phyloP scores from a whole-genome alignment of 2,329 filamentous ascomycete genomes.

The Metarhizium brunneum region DNA sequence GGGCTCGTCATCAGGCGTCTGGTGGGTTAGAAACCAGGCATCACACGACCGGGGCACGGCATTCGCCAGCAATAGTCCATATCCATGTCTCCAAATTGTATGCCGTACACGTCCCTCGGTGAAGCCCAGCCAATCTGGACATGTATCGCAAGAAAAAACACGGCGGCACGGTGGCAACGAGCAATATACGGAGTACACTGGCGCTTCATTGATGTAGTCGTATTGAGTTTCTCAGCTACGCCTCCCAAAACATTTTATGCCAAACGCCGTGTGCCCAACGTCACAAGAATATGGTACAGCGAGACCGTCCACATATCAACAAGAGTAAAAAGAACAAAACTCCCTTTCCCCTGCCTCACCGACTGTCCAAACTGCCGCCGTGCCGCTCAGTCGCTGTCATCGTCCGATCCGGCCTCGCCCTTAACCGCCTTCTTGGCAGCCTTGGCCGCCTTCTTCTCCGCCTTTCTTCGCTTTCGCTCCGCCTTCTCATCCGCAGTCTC shows the following conservation, averaged over 20 bases:
- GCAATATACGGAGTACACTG: neutral
- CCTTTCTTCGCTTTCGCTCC: conserved; percentile 50
- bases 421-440: conserved; percentile 45
- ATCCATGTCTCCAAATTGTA: no score
- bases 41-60: no score
- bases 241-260: conserved; percentile 9
- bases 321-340: conserved; percentile 4
- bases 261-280: conserved; percentile 14
- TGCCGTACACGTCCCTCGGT: no score
- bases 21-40: no score
- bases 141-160: neutral
- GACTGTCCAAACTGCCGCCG: neutral
- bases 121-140: neutral
- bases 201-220: neutral
- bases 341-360: neutral
- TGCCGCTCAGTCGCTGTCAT: conserved; percentile 17
- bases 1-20: no score
- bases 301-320: conserved; percentile 12
- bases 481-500: conserved; percentile 62
- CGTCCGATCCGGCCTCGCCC: conserved; percentile 41
- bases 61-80: no score
- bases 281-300: conserved; percentile 12
- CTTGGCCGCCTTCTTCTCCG: conserved; percentile 51
- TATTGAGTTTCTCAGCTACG: conserved; percentile 4
- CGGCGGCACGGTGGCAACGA: neutral